phyloP scores from a whole-genome alignment of 2,329 filamentous ascomycete species.

The Aspergillus tamarii region DNA sequence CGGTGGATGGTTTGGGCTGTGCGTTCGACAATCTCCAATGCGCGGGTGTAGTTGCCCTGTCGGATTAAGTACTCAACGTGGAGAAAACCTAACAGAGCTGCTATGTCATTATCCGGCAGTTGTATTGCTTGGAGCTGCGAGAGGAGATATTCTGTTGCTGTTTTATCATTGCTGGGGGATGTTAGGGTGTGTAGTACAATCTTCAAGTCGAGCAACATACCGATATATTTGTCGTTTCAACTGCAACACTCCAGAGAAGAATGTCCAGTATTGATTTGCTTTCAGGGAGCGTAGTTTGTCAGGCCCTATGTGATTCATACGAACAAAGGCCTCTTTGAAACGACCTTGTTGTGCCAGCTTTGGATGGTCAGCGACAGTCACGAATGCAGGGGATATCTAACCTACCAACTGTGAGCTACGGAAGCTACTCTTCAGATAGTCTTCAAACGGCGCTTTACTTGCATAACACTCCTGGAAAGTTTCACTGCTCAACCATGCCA shows the following conservation, averaged over 20 bases:
- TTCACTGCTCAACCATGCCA: constrained; percentile 64
- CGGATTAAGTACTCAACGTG: constrained; percentile 63
- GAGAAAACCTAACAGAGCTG: constrained; percentile 61
- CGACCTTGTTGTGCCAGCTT: constrained; percentile 66
- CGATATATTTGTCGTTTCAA: constrained; percentile 46
- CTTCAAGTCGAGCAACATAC: constrained; percentile 27
- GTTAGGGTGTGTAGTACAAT: constrained; percentile 18
- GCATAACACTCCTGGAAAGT: constrained; percentile 75
- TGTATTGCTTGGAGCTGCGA: constrained; percentile 58
- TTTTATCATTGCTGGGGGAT: constrained; percentile 55
- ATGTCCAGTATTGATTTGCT: constrained; percentile 63
- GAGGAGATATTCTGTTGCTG: constrained; percentile 60
- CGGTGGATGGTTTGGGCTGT: constrained; percentile 56
- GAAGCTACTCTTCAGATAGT: constrained; percentile 74
- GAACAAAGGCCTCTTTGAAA: constrained; percentile 68
- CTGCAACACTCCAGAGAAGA: constrained; percentile 48
- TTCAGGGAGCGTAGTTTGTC: constrained; percentile 73
- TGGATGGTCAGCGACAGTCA: constrained; percentile 1
- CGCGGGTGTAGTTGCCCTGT: constrained; percentile 55
- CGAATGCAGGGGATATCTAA: neutral
- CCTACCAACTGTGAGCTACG: constrained; percentile 66
- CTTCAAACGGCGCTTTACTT: constrained; percentile 69
- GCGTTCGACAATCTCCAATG: constrained; percentile 58
- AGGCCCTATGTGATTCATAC: constrained; percentile 63
- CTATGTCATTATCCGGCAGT: constrained; percentile 61